Conservation (phyloP, 2,329 filamentous ascomycete species). For the Arthrobotrys megalospora region DNA sequence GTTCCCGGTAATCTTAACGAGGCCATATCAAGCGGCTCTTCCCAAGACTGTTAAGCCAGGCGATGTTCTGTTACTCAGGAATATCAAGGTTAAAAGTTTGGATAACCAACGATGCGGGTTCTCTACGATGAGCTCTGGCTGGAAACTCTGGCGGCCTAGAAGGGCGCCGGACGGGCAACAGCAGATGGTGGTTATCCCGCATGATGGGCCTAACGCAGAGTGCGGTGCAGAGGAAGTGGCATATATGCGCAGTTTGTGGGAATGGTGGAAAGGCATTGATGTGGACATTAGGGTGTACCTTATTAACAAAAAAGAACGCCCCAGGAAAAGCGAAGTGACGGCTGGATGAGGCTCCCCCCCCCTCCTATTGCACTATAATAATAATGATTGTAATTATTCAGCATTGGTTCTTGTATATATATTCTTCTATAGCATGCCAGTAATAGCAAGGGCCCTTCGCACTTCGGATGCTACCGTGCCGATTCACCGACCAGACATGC, state of each 20-base stretch:
- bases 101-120: conserved; percentile 38
- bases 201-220: conserved; percentile 62
- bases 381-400: not conserved
- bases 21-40: conserved; percentile 63
- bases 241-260: conserved; percentile 63
- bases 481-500: conserved; percentile 40
- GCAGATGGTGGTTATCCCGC: conserved; percentile 35
- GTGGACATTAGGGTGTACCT: conserved; percentile 48
- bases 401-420: conserved; percentile 8
- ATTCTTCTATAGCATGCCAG: not conserved
- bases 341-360: not conserved
- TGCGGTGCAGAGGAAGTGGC: conserved; percentile 62
- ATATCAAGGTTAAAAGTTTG: conserved; percentile 61
- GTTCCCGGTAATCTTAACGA: conserved; percentile 60
- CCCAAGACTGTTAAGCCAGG: conserved; percentile 62
- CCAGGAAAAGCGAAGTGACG: not conserved
- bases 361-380: conserved; percentile 6
- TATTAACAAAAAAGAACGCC: conserved; percentile 29
- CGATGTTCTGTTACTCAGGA: conserved; percentile 63
- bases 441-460: conserved; percentile 2
- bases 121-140: conserved; percentile 44
- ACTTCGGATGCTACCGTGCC: conserved; percentile 25
- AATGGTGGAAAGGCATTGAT: conserved; percentile 62
- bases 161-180: conserved; percentile 35
- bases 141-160: conserved; percentile 54